These are phyloP conservation scores for Boeremia exigua DNA, from an alignment of 2,329 filamentous ascomycete genomes.

Conservation along the genomic window DNA sequence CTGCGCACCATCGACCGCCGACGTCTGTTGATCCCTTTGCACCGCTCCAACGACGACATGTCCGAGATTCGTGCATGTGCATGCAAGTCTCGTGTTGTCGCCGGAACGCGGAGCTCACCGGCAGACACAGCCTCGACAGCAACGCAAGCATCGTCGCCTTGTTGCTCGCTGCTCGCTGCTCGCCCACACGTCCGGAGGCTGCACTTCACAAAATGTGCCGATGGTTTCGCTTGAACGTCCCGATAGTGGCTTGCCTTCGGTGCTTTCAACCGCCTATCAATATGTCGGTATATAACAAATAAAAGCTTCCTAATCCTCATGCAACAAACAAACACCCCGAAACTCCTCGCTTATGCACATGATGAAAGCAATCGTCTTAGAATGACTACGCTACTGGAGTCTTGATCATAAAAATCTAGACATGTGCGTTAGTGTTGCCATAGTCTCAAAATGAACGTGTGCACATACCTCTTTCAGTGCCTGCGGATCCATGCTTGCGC, in stretches of 20 bases:
- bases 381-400: slow-evolving; percentile 25
- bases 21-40: neutral
- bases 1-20: neutral
- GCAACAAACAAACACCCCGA: slow-evolving; percentile 13
- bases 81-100: neutral
- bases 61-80: neutral
- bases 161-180: no score
- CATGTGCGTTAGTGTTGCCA: slow-evolving; percentile 17
- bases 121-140: slow-evolving; percentile 14
- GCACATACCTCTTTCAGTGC: slow-evolving; percentile 79
- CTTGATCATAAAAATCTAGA: slow-evolving; percentile 48
- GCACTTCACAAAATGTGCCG: no score
- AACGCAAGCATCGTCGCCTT: neutral
- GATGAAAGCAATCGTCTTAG: neutral
- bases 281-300: neutral
- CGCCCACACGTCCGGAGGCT: no score
- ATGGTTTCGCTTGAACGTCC: no score
- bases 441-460: neutral
- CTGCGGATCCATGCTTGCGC: slow-evolving; percentile 79
- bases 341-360: slow-evolving; percentile 44
- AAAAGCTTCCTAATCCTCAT: neutral
- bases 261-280: neutral
- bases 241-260: neutral
- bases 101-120: neutral
- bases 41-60: neutral